Evolutionary conservation across 1,139 yeast species (phyloP), one percentile per base, ranked within the genome.

Genomic region (Wickerhamomyces sp.): DNA sequence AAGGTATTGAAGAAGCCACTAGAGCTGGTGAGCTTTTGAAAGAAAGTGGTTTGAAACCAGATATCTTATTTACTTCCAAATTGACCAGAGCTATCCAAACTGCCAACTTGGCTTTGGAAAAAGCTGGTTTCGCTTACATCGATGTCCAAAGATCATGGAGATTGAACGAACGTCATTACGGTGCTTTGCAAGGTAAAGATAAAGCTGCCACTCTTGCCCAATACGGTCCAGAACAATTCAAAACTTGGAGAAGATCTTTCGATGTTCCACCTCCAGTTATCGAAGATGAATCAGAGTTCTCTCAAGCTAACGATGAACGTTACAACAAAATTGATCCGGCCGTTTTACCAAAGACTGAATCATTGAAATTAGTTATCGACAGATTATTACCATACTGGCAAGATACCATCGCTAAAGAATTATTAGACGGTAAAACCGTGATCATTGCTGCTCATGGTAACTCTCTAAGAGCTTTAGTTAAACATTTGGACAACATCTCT

Each of bases 351-450:
- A 77, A 81, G 69, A 88, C 97, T 53, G 98, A 92, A 74, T 90
- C 97, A 41, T 78, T 92, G 69, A 82, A 86, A 67, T 77, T 90
- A 64, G 97, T 92, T 58, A 90, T 90, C 63, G 97, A 90, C 74
- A 88, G 98, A 76, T 70, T 92, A 68, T 79, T 92, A 65, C 98
- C 98, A 60, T 92, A 83, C 89, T 92, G 95, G 96, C 92, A 89
- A 70, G 95, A 88, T 61, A 88, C 79, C 63, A 87, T 92, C 61
- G 78, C 96, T 65, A 76, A 76, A 64, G 95, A 88, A 66, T 76
- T 92, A 62, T 72, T 85, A 61, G 79, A 65, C 31, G 95, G 89
- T 61, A 90, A 90, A 78, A 86, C 95, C 49, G 97, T 90, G 45
- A 68, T 92, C 66, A 68, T 92, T 63, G 94, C 95, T 60, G 97